phyloP scores from a whole-genome alignment of 331 rosid species.

The Phaseolus coccineus region DNA sequence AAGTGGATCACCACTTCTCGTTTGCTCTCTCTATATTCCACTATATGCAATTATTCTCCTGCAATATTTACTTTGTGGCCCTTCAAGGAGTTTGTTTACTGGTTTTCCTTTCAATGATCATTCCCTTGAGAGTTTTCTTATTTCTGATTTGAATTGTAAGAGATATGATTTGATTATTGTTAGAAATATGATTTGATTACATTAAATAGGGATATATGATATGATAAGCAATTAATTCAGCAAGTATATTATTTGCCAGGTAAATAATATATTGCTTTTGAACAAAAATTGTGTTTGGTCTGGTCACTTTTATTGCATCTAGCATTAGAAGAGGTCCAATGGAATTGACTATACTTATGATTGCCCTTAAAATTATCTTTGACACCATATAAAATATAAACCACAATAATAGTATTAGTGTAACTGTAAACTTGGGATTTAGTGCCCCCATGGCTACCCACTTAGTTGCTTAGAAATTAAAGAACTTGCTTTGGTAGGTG shows the following conservation, averaged over 20 bases:
- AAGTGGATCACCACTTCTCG: constrained; percentile 38
- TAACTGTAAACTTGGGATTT: constrained; percentile 1
- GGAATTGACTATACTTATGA: neutral
- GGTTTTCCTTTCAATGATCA: constrained; percentile 15
- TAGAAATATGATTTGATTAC: no score
- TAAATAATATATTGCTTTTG: constrained; percentile 1
- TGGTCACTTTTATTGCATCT: neutral
- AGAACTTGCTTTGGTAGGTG: constrained; percentile 41
- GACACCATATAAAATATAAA: neutral
- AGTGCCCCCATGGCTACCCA: neutral
- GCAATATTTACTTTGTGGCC: neutral
- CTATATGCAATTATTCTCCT: constrained; percentile 9
- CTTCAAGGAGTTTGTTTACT: constrained; percentile 1
- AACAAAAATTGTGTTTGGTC: neutral
- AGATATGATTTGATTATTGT: no score
- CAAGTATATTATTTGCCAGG: neutral
- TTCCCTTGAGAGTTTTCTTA: constrained; percentile 10
- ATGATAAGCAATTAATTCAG: constrained; percentile 4
- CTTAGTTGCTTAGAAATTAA: constrained; percentile 17
- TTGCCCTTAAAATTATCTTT: constrained; percentile 16
- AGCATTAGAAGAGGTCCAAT: neutral
- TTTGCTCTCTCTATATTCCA: constrained; percentile 20
- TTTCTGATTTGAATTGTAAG: neutral
- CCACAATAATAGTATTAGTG: neutral
- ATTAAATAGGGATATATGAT: no score